Conservation (phyloP, 371 early-diverging fungal genomes). For the Choanephora cucurbitarum region DNA sequence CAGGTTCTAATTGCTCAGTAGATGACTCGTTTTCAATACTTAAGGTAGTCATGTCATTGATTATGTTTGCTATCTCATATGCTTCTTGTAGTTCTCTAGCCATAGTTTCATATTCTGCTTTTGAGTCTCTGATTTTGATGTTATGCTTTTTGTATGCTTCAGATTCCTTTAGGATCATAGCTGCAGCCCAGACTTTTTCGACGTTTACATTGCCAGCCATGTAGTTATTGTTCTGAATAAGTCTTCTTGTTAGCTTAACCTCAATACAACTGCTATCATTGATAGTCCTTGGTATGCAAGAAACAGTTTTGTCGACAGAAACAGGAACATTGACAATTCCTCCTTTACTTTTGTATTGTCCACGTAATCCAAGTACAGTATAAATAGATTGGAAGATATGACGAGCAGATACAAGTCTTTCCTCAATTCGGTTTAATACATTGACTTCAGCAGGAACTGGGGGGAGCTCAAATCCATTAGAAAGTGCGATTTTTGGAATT, state of each 20-base stretch:
- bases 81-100: too few species aligned
- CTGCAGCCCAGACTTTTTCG: neutral
- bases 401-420: constrained; percentile 5
- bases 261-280: neutral
- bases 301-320: constrained; percentile 1
- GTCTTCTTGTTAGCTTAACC: constrained; percentile 4
- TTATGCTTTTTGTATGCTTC: constrained; percentile 7
- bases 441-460: too few species aligned
- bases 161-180: neutral
- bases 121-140: constrained; percentile 2
- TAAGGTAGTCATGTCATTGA: neutral
- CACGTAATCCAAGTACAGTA: constrained; percentile 1
- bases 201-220: constrained; percentile 6
- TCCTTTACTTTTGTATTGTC: constrained; percentile 7
- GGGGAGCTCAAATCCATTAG: too few species aligned
- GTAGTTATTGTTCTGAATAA: neutral
- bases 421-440: neutral
- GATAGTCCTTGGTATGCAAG: neutral
- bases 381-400: constrained; percentile 12
- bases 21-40: neutral
- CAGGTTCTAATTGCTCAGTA: too few species aligned
- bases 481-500: too few species aligned
- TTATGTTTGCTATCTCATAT: too few species aligned
- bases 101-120: neutral
- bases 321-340: constrained; percentile 11